A percentile compares a stretch with the other conserved stretches of the same genome.
These are phyloP conservation scores for Teunomyces funiuensis DNA, from an alignment of 805 yeast genomes.

Conservation along the genomic window DNA sequence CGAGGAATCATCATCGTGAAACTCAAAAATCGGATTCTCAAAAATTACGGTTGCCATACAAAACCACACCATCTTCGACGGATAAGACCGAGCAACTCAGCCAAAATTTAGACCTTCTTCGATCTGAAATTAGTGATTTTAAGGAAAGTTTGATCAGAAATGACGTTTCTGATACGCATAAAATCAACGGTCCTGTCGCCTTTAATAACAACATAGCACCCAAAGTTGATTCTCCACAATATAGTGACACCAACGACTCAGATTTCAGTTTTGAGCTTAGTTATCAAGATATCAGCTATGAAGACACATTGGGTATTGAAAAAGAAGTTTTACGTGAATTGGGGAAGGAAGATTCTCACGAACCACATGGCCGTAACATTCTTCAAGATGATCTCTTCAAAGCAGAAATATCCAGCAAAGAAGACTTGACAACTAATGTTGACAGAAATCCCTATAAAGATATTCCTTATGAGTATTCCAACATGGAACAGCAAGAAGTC, in stretches of 20 bases:
- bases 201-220: background rate
- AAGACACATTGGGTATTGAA: constrained; percentile 39
- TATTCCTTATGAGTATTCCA: background rate
- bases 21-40: constrained; percentile 1
- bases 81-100: constrained; percentile 36
- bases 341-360: constrained; percentile 3
- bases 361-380: constrained; percentile 2
- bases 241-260: constrained; percentile 14
- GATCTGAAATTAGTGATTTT: constrained; percentile 45
- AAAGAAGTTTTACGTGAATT: constrained; percentile 26
- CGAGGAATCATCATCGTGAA: constrained; percentile 9
- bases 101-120: constrained; percentile 39
- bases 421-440: background rate
- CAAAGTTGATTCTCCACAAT: background rate
- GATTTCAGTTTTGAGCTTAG: constrained; percentile 43
- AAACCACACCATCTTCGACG: constrained; percentile 11
- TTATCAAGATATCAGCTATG: constrained; percentile 39
- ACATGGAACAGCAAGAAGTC: too few species aligned
- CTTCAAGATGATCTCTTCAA: background rate
- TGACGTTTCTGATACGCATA: constrained; percentile 15
- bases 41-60: constrained; percentile 11
- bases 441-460: background rate
- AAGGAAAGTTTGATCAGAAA: constrained; percentile 38
- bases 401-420: background rate
- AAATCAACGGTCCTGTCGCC: background rate